These are phyloP conservation scores for Zymoseptoria crescenta DNA, from an alignment of 2,329 filamentous ascomycete genomes.

Conservation along the genomic window DNA sequence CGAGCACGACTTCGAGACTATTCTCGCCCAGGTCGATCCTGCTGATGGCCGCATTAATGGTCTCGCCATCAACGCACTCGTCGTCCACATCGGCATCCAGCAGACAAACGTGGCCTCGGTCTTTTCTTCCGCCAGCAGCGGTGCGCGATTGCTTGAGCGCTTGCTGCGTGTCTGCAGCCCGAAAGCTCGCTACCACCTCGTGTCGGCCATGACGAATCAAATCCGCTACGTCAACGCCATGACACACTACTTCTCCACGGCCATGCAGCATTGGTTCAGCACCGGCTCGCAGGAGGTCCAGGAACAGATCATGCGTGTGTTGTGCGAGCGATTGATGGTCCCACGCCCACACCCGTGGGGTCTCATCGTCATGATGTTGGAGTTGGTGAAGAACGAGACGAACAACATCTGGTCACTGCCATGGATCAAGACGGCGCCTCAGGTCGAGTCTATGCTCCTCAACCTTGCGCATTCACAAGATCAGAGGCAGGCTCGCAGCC, in stretches of 20 bases:
- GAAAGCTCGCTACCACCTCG: conserved; percentile 75
- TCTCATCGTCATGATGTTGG: conserved; percentile 75
- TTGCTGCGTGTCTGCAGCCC: conserved; percentile 67
- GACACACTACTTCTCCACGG: conserved; percentile 87
- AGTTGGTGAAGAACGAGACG: conserved; percentile 83
- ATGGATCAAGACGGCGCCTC: conserved; percentile 82
- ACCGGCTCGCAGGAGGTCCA: conserved; percentile 63
- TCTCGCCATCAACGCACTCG: conserved; percentile 67
- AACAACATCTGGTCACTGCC: conserved; percentile 89
- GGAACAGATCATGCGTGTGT: conserved; percentile 80
- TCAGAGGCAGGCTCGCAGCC: conserved; percentile 8
- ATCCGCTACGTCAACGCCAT: conserved; percentile 82
- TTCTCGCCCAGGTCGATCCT: conserved; percentile 64
- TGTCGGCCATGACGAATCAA: conserved; percentile 82
- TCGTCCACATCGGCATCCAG: conserved; percentile 71
- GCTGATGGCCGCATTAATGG: conserved; percentile 33
- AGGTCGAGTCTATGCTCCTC: conserved; percentile 49
- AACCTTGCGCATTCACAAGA: conserved; percentile 24
- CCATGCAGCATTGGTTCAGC: conserved; percentile 74
- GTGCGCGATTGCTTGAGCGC: conserved; percentile 65
- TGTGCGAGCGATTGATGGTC: conserved; percentile 79
- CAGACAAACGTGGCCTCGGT: conserved; percentile 54
- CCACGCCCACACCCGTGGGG: conserved; percentile 96
- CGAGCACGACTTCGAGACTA: conserved; percentile 66
- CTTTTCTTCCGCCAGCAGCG: conserved; percentile 58